Percentiles rank a stretch among this genome's conserved stretches.
phyloP scores from a whole-genome alignment of 441 rosid genomes.

The Erodium texanum region DNA sequence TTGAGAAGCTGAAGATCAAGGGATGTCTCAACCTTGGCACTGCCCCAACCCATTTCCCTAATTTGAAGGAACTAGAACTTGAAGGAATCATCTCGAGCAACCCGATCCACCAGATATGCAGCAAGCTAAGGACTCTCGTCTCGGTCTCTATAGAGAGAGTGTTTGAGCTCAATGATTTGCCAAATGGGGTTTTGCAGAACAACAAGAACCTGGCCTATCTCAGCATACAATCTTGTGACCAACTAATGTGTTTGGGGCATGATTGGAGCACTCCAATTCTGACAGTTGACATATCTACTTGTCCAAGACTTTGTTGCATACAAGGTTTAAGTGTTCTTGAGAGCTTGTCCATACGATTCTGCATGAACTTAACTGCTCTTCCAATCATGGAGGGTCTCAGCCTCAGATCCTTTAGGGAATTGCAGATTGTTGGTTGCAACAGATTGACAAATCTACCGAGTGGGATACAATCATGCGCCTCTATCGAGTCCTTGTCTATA shows the following conservation, averaged over 20 bases:
- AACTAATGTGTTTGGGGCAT: not conserved
- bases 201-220: not conserved
- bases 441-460: not conserved
- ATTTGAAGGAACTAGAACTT: not conserved
- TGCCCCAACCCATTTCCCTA: not conserved
- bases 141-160: not conserved
- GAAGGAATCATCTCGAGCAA: not conserved
- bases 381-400: not conserved
- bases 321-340: not conserved
- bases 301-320: not conserved
- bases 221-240: not conserved
- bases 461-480: not conserved
- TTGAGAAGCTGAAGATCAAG: not conserved
- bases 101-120: not conserved
- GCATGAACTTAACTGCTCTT: not conserved
- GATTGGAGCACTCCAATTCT: not conserved
- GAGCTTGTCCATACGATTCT: not conserved
- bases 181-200: not conserved
- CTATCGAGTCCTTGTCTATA: not conserved
- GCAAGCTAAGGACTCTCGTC: not conserved
- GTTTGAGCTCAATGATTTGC: not conserved
- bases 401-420: not conserved
- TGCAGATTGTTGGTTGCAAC: not conserved
- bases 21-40: not conserved
- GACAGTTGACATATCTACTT: not conserved